Base-by-base conservation (phyloP, 805 yeast species). In the Wickerhamiella sergipiensis region DNA sequence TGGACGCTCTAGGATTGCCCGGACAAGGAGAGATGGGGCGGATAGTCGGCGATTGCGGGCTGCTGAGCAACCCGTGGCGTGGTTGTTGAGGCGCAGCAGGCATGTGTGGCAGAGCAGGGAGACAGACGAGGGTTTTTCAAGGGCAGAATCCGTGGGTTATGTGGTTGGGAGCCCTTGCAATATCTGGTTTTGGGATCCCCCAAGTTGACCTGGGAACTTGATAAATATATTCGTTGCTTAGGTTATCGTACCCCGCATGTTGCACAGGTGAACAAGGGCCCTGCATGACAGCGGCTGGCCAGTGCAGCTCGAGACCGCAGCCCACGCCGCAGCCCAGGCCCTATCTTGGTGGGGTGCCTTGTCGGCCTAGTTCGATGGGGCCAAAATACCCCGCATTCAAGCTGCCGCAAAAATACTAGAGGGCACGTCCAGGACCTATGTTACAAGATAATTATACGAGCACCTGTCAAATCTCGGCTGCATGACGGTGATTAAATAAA, bases 11-110 rank as follows among this genome's bases (percentile, higher is more conserved):
- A 5, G 31, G 19, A 23, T 17, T 23, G 18, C 36, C 29, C 8
- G 46, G 19, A 21, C n/a, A 10, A 10, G 50, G 50, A 26, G 50
- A 48, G 29, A 48, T 29, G 10, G 50, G 50, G 7, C 33, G 23
- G 42, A 48, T 48, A 8, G 39, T 39, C 6, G 50, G 50, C 6
- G 50, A 48, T 21, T n/a, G 29, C 10, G 46, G 50, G 38, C 43
- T 22, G 12, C 33, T 31, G 19, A 15, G 19, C 7, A 4, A 18
- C 23, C 21, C 22, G 47, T 29, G 13, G 6, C 33, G 36, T 8
- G 33, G 17, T 23, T 18, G 47, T 17, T 36, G 40, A 9, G 40
- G 40, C 40, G 19, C 40, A 15, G 19, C 7, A 6, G 40, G 40
- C 40, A 36, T 36, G 9, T 36, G 6, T n/a, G 19, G 19, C 5